A percentile compares a stretch with the other conserved stretches of the same genome.
phyloP scores from a whole-genome alignment of 2,329 filamentous ascomycete genomes.

The Calycina marina region DNA sequence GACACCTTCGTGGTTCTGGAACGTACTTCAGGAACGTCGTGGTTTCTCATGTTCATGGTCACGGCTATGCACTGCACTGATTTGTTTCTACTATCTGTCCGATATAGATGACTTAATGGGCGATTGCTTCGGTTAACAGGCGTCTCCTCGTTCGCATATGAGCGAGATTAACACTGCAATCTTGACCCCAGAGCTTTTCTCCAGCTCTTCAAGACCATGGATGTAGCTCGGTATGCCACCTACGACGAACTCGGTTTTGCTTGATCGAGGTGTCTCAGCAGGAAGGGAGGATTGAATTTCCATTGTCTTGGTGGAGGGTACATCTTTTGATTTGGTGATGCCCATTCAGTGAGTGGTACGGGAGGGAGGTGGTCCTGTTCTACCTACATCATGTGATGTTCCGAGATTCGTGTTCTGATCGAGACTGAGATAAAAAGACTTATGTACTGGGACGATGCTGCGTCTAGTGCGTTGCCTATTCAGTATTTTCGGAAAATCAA shows the following conservation, averaged over 20 bases:
- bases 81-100: conserved; percentile 7
- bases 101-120: conserved; percentile 12
- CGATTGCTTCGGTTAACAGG: conserved; percentile 12
- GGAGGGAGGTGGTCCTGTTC: too few relatives aligned
- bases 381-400: too few relatives aligned
- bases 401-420: too few relatives aligned
- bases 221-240: conserved; percentile 9
- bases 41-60: conserved; percentile 13
- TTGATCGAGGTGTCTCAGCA: conserved; percentile 3
- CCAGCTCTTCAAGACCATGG: conserved; percentile 9
- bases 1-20: too few relatives aligned
- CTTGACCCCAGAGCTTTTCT: conserved; percentile 3
- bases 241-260: conserved; percentile 8
- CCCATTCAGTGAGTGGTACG: too few relatives aligned
- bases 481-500: too few relatives aligned
- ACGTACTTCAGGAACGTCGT: conserved; percentile 10
- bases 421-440: too few relatives aligned
- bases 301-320: neutral
- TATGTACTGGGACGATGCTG: too few relatives aligned
- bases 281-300: conserved; percentile 1
- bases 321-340: too few relatives aligned
- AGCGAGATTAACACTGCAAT: conserved; percentile 9
- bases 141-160: conserved; percentile 10
- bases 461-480: too few relatives aligned
- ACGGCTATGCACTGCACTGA: conserved; percentile 9